Conservation (phyloP, 305 asterid genomes). For the Fraxinus floribunda region DNA sequence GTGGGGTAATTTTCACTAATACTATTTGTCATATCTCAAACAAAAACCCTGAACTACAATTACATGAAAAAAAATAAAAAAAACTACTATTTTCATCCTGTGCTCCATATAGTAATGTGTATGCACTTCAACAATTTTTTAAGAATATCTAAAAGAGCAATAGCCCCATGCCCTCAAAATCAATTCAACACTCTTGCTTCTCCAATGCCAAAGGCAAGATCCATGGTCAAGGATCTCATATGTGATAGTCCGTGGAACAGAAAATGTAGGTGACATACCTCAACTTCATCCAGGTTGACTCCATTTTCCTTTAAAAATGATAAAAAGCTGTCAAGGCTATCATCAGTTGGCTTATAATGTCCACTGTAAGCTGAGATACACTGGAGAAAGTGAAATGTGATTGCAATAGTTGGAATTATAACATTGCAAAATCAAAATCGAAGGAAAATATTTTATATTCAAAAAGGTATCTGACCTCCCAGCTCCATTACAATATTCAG, state of each 20-base stretch:
- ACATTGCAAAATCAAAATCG: slow-evolving; percentile 2
- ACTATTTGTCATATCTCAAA: neutral
- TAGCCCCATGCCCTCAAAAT: neutral
- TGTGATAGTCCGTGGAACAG: neutral
- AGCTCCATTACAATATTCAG: neutral
- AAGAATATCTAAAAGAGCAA: neutral
- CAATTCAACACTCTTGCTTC: neutral
- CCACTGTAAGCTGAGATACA: slow-evolving; percentile 76
- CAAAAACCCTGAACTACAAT: neutral
- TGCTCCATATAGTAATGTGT: neutral
- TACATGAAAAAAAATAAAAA: neutral
- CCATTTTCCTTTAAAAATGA: slow-evolving; percentile 69
- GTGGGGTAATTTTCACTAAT: neutral
- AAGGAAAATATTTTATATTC: neutral
- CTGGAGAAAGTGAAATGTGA: slow-evolving; percentile 27
- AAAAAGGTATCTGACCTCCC: neutral
- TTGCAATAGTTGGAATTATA: slow-evolving; percentile 11
- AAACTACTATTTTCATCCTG: neutral
- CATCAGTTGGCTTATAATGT: slow-evolving; percentile 90
- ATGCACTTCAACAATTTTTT: neutral
- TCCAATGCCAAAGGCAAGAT: slow-evolving; percentile 8
- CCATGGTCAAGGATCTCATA: slow-evolving; percentile 8
- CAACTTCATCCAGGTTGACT: slow-evolving; percentile 57
- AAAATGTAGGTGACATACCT: slow-evolving; percentile 40
- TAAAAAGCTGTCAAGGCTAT: slow-evolving; percentile 57